Evolutionary conservation across 2,329 filamentous ascomycete species (phyloP), one percentile per base, ranked within the genome.

Genomic region (Aspergillus hortae): DNA sequence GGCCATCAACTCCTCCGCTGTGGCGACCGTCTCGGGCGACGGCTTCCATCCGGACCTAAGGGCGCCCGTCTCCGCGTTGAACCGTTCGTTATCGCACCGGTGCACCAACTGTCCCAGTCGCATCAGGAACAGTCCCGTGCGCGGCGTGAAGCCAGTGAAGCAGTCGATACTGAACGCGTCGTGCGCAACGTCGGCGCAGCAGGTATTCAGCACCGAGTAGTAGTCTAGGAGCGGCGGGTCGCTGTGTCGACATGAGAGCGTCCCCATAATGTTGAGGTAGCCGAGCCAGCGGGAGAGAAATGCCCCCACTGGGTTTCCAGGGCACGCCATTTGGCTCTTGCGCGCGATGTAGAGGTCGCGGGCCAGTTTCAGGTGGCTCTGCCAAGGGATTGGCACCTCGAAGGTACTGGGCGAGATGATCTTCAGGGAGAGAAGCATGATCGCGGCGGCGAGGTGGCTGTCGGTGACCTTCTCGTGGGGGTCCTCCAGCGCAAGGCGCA

Each of bases 221-320:
- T 74, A 84, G 65, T 76, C 72, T 50, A 74, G 77, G 7, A 83
- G 72, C 0, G 81, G 79, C 19, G 77, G 76, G 32, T 77, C 77
- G 32, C 76, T 75, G 45, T 74, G 75, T 9, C 81, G 80, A 14
- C 87, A 88, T 49, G 74, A 76, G 75, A 95, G 75, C 40, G 83
- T 85, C 21, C 89, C 90, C 50, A 94, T 75, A 1, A 94, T 84
- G 63, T 94, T 89, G 17, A 95, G 79, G 69, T 94, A 94, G 1
- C 87, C 87, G 57, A 94, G 87, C 90, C 90, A 95, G 53, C 88
- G 84, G 59, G 83, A 86, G 9, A 94, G 78, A 64, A 95, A 94
- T 48, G 87, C 85, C 80, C 49, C 89, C 77, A 63, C 82, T 76
- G 62, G 85, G 78, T 62, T 80, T 63, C 50, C 77, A 69, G 60